Evolutionary conservation across 768 basidiomycete genomes (phyloP).

Genomic region (Mycena amicta): DNA sequence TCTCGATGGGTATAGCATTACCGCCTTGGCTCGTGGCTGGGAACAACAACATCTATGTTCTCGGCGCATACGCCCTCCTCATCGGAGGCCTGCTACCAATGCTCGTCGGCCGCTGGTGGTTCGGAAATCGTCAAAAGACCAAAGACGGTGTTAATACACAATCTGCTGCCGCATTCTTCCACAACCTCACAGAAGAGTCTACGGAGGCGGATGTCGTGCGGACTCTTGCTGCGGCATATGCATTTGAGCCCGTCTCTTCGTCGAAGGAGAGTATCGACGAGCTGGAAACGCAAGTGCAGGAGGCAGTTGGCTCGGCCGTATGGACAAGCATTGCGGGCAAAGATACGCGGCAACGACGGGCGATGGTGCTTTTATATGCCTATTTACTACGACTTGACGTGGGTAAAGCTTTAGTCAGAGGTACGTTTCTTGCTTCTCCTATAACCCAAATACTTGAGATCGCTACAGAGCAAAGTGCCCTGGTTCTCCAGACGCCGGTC

Average conservation of each 20-base stretch:
- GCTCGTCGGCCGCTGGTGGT: constrained; percentile 97
- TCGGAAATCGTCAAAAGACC: constrained; percentile 83
- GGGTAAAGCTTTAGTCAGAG: constrained; percentile 57
- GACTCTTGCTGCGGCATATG: constrained; percentile 66
- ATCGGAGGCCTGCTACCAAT: constrained; percentile 86
- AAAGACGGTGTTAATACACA: constrained; percentile 86
- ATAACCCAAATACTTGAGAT: neutral
- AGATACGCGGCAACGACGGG: constrained; percentile 48
- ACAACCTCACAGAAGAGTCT: constrained; percentile 78
- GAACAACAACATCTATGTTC: constrained; percentile 88
- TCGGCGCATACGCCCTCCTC: constrained; percentile 84
- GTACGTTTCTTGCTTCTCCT: constrained; percentile 51
- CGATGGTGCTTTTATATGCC: constrained; percentile 78
- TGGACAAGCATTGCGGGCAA: constrained; percentile 54
- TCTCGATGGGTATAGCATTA: constrained; percentile 92
- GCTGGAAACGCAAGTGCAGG: constrained; percentile 54
- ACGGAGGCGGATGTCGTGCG: constrained; percentile 71
- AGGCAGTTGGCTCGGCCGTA: constrained; percentile 47
- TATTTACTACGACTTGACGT: constrained; percentile 75
- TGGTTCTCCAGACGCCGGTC: constrained; percentile 73
- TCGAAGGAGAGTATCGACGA: constrained; percentile 35
- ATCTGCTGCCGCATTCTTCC: constrained; percentile 89
- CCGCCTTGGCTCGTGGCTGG: constrained; percentile 93
- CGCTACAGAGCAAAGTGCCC: constrained; percentile 63
- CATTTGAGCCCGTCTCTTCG: constrained; percentile 50